A percentile compares a stretch with the other conserved stretches of the same genome.
phyloP scores from a whole-genome alignment of 1,139 yeast species.

The Diutina mesorugosa region DNA sequence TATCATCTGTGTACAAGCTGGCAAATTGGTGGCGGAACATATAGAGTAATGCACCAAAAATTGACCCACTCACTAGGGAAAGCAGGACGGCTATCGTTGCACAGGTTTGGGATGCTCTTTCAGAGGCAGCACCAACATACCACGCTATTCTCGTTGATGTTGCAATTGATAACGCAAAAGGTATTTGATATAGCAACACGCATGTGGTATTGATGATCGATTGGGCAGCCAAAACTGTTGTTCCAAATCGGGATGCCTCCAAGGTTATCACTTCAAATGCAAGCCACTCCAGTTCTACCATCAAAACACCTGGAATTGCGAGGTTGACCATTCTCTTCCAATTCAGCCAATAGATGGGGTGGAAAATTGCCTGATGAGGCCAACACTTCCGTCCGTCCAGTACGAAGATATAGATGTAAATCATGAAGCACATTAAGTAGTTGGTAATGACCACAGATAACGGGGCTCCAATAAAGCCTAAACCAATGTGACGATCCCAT shows the following conservation, averaged over 20 bases:
- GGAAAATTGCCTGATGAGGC: constrained; percentile 42
- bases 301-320: constrained; percentile 71
- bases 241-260: constrained; percentile 51
- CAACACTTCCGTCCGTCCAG: constrained; percentile 60
- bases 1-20: constrained; percentile 36
- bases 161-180: constrained; percentile 65
- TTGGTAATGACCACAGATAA: constrained; percentile 58
- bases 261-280: constrained; percentile 74
- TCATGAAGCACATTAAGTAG: constrained; percentile 52
- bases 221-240: constrained; percentile 59
- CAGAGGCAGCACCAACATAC: constrained; percentile 62
- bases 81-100: constrained; percentile 26
- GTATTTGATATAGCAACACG: constrained; percentile 57
- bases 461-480: constrained; percentile 72
- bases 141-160: constrained; percentile 69
- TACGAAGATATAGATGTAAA: constrained; percentile 37
- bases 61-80: constrained; percentile 30
- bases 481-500: constrained; percentile 42
- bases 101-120: constrained; percentile 31
- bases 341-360: constrained; percentile 20
- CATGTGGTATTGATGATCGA: constrained; percentile 60
- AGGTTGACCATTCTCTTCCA: constrained; percentile 55
- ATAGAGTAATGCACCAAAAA: constrained; percentile 16
- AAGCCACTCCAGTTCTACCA: constrained; percentile 78
- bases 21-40: constrained; percentile 24